Evolutionary conservation across 768 basidiomycete genomes (phyloP).

Genomic region (Phanerochaete carnosa): DNA sequence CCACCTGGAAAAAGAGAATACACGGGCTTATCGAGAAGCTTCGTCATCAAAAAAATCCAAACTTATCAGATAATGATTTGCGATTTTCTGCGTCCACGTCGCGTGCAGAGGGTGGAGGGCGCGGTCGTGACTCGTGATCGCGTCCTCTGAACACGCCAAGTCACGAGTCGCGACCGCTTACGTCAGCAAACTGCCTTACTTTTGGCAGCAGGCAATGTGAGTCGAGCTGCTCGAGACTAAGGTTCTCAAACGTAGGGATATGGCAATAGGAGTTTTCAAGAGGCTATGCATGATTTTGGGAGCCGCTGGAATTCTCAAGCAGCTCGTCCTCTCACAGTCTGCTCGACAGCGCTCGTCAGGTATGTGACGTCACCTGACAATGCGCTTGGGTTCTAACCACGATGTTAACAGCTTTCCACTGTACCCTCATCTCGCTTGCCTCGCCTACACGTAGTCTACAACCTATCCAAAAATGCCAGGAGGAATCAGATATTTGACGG

Average conservation of each 20-base stretch:
- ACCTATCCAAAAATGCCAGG: slow-evolving; percentile 33
- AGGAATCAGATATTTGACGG: slow-evolving; percentile 58
- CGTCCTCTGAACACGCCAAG: slow-evolving; percentile 6
- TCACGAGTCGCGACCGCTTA: not conserved
- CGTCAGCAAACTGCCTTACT: not conserved
- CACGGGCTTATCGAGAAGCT: slow-evolving; percentile 6
- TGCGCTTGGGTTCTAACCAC: not conserved
- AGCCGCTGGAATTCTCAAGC: no score
- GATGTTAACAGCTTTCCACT: no score
- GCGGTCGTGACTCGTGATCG: not conserved
- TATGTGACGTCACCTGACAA: not conserved
- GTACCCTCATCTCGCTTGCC: no score
- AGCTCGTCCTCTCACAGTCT: no score
- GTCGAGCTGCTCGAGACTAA: no score
- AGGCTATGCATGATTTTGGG: no score
- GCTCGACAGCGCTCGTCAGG: not conserved
- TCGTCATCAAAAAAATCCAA: slow-evolving; percentile 15
- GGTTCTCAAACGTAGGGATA: no score
- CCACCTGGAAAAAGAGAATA: not conserved
- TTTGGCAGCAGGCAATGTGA: no score
- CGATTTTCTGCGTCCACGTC: not conserved
- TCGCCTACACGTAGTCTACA: not conserved
- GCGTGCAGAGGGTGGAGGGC: not conserved
- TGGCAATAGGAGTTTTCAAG: no score
- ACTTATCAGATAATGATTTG: slow-evolving; percentile 5